Percentiles rank a stretch among this genome's conserved stretches.
Conservation (phyloP, 768 basidiomycete species). For the Termitomyces heimii region DNA sequence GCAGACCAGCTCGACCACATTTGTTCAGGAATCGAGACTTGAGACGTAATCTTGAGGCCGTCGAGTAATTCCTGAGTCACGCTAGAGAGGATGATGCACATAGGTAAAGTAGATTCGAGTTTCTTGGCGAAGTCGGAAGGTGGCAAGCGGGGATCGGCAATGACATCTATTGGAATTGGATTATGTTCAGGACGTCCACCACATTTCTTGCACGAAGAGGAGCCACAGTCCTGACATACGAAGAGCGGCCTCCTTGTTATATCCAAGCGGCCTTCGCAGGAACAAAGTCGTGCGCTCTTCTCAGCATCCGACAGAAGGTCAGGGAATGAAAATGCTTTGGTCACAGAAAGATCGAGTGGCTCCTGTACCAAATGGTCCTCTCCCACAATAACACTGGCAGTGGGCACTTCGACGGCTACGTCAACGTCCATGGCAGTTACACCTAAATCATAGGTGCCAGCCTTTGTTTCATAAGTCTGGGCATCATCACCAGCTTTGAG, state of each 20-base stretch:
- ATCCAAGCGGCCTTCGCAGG: conserved; percentile 84
- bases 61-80: conserved; percentile 50
- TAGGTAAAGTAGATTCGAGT: conserved; percentile 79
- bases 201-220: conserved; percentile 78
- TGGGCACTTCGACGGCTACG: conserved; percentile 2
- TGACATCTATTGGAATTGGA: conserved; percentile 48
- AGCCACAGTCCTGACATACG: conserved; percentile 71
- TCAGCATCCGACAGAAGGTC: conserved; percentile 60
- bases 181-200: conserved; percentile 91
- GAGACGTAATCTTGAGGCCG: conserved; percentile 33
- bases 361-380: conserved; percentile 59
- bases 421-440: conserved; percentile 49
- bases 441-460: conserved; percentile 24
- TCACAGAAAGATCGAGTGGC: conserved; percentile 64
- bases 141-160: conserved; percentile 49
- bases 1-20: conserved; percentile 67
- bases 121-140: conserved; percentile 72
- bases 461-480: conserved; percentile 64
- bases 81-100: conserved; percentile 63
- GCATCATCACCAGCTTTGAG: conserved; percentile 62
- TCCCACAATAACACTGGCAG: conserved; percentile 58
- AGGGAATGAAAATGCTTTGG: conserved; percentile 37
- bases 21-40: conserved; percentile 38
- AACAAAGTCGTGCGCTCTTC: conserved; percentile 72
- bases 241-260: conserved; percentile 64